These are phyloP conservation scores for Purpureocillium lavendulum DNA, from an alignment of 2,329 filamentous ascomycete genomes.

Conservation along the genomic window DNA sequence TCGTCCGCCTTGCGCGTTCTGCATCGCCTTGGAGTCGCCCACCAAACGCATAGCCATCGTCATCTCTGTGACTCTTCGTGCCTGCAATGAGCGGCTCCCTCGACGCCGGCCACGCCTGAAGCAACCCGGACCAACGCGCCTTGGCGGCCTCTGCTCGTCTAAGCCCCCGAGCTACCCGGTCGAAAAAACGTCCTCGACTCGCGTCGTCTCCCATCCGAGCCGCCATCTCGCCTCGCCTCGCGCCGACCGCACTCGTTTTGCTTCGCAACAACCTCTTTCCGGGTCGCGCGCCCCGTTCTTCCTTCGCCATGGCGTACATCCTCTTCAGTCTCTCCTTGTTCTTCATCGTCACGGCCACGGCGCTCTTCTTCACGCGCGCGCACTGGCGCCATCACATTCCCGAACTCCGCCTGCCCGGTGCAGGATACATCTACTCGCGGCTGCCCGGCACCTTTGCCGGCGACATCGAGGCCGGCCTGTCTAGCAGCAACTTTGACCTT, in stretches of 20 bases:
- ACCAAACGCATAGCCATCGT: no score
- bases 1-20: no score
- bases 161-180: conserved; percentile 1
- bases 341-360: conserved; percentile 63
- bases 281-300: not conserved
- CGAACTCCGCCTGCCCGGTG: conserved; percentile 43
- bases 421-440: conserved; percentile 63
- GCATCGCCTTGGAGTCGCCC: no score
- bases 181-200: not conserved
- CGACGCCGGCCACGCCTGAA: conserved; percentile 2
- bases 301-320: conserved; percentile 61
- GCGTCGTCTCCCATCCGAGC: not conserved
- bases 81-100: conserved; percentile 6
- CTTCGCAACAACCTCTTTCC: not conserved
- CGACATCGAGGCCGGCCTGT: conserved; percentile 83
- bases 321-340: conserved; percentile 70
- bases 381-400: conserved; percentile 68
- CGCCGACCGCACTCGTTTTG: no score
- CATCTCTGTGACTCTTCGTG: not conserved
- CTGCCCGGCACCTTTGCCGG: conserved; percentile 70
- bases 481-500: conserved; percentile 76
- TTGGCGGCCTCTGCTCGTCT: no score
- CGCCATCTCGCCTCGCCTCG: not conserved
- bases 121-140: not conserved
- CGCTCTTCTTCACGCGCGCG: conserved; percentile 71